Evolutionary conservation across 2,329 filamentous ascomycete genomes (phyloP).

Genomic region (Diaporthe sp.): DNA sequence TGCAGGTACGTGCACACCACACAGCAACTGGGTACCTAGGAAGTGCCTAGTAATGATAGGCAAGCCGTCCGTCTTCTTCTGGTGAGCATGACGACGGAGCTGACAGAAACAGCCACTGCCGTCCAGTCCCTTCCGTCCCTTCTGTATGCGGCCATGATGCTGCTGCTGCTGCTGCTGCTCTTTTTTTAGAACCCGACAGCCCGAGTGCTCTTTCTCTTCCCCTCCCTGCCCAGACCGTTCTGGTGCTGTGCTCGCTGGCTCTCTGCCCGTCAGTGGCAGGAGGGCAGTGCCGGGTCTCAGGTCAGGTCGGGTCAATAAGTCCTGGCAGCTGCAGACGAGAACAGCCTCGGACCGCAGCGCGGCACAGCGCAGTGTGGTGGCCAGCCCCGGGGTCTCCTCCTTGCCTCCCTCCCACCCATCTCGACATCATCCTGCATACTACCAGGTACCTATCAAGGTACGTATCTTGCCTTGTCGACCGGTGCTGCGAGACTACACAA

Average conservation of each 20-base stretch:
- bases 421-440: conserved; percentile 12
- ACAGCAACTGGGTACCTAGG: background rate
- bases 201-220: background rate
- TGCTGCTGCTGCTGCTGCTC: conserved; percentile 1
- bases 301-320: conserved; percentile 17
- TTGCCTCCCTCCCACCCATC: background rate
- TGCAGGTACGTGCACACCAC: background rate
- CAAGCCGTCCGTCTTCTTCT: background rate
- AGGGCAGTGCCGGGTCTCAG: conserved; percentile 27
- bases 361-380: background rate
- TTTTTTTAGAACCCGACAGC: conserved; percentile 34
- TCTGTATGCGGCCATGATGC: conserved; percentile 10
- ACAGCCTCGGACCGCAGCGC: conserved; percentile 23
- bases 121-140: conserved; percentile 12
- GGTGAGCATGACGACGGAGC: conserved; percentile 3
- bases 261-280: background rate
- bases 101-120: conserved; percentile 26
- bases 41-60: background rate
- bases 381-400: background rate
- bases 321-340: conserved; percentile 19
- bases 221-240: background rate
- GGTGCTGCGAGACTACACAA: background rate
- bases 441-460: background rate
- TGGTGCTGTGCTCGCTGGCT: conserved; percentile 6
- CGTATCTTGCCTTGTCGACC: background rate